Percentiles rank a stretch among this genome's conserved stretches.
phyloP scores from a whole-genome alignment of 139 green algal species.

The Raphidocelis subcapitata region DNA sequence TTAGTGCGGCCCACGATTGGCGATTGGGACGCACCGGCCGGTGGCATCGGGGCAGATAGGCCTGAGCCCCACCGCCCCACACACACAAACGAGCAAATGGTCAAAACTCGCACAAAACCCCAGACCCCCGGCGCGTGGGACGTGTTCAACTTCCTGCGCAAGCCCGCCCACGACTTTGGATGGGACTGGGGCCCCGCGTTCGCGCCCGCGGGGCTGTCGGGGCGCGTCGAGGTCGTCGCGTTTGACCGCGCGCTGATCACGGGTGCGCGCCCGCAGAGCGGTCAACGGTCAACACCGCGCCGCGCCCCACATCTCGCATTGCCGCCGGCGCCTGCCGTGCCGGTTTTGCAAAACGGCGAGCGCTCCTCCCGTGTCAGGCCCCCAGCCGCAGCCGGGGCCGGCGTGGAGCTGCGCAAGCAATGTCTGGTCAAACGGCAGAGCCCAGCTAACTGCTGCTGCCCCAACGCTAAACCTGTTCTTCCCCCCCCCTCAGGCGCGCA shows the following conservation, averaged over 20 bases:
- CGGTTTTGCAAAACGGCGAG: neutral
- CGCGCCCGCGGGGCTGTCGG: slow-evolving; percentile 59
- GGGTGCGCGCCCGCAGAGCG: slow-evolving; percentile 18
- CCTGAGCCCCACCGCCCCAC: neutral
- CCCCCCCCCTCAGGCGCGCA: neutral
- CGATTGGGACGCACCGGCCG: too few relatives aligned
- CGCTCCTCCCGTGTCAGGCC: neutral
- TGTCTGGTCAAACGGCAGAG: neutral
- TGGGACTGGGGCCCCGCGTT: slow-evolving; percentile 87
- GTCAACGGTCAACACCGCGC: too few relatives aligned
- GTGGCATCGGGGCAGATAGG: neutral
- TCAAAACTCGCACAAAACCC: neutral
- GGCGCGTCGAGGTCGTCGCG: slow-evolving; percentile 47
- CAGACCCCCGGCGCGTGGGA: slow-evolving; percentile 17
- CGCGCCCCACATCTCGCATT: neutral
- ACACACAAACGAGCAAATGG: neutral
- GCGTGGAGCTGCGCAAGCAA: neutral
- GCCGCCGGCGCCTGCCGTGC: neutral
- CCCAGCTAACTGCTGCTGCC: neutral
- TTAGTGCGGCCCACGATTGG: neutral
- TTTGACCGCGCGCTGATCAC: slow-evolving; percentile 29
- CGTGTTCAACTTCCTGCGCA: slow-evolving; percentile 77
- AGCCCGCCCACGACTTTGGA: slow-evolving; percentile 73
- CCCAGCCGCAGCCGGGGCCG: neutral
- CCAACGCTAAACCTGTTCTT: neutral